These are phyloP conservation scores for Coleophoma crateriformis DNA, from an alignment of 2,329 filamentous ascomycete species.

Conservation along the genomic window DNA sequence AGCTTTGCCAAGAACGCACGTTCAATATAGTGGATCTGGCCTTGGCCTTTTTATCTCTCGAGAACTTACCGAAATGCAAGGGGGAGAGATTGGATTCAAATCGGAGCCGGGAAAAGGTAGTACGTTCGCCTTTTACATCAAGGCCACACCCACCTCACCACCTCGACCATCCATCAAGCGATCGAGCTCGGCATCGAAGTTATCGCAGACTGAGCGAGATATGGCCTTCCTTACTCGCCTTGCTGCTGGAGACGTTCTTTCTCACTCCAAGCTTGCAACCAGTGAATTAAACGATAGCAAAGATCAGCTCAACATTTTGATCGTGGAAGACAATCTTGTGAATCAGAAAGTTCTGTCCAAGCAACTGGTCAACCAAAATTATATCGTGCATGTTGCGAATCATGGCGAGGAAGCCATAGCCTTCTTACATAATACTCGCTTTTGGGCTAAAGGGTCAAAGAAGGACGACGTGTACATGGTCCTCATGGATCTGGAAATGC, in stretches of 20 bases:
- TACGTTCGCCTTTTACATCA: slow-evolving; percentile 59
- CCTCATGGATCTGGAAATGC: slow-evolving; percentile 76
- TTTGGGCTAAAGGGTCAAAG: slow-evolving; percentile 62
- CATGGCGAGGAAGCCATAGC: slow-evolving; percentile 55
- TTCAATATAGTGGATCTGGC: slow-evolving; percentile 59
- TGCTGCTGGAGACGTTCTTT: neutral
- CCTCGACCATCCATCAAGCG: slow-evolving; percentile 13
- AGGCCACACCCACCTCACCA: slow-evolving; percentile 31
- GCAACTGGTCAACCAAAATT: slow-evolving; percentile 50
- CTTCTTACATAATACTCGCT: slow-evolving; percentile 45
- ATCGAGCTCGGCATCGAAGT: slow-evolving; percentile 36
- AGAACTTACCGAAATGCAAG: slow-evolving; percentile 57
- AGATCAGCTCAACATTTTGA: slow-evolving; percentile 57
- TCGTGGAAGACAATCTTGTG: slow-evolving; percentile 60
- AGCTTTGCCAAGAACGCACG: slow-evolving; percentile 42
- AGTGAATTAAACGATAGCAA: slow-evolving; percentile 30
- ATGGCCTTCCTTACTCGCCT: slow-evolving; percentile 37
- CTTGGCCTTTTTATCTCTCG: slow-evolving; percentile 61
- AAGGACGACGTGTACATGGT: slow-evolving; percentile 48
- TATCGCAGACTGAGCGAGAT: slow-evolving; percentile 56
- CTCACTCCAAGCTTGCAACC: neutral
- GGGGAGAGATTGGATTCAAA: slow-evolving; percentile 58
- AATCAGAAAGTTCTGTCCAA: slow-evolving; percentile 57
- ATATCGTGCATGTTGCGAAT: slow-evolving; percentile 54
- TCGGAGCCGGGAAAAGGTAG: slow-evolving; percentile 52